Conservation (phyloP, 108 stramenopile genomes). For the Skeletonema potamos region DNA sequence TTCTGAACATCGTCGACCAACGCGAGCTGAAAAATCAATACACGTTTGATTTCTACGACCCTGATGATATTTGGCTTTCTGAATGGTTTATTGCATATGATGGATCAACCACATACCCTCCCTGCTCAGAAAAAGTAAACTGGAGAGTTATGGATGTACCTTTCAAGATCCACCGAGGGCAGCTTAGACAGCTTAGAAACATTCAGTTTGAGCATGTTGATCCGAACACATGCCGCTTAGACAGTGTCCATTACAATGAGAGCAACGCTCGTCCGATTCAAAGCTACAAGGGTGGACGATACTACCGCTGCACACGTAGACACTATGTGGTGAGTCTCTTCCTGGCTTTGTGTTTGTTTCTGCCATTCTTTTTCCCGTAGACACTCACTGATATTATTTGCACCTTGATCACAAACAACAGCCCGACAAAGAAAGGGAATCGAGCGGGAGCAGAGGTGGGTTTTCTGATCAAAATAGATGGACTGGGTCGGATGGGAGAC, state of each 20-base stretch:
- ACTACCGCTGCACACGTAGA: constrained; percentile 27
- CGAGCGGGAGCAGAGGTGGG: neutral
- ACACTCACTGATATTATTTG: too few relatives aligned
- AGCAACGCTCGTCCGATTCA: constrained; percentile 75
- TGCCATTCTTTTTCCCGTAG: too few relatives aligned
- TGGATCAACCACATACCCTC: constrained; percentile 84
- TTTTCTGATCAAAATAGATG: neutral
- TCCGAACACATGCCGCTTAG: constrained; percentile 53
- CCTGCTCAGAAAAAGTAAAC: constrained; percentile 74
- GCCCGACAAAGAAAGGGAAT: neutral
- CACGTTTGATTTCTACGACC: constrained; percentile 18
- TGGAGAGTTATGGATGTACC: constrained; percentile 80
- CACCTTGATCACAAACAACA: neutral
- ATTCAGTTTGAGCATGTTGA: constrained; percentile 74
- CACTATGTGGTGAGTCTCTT: constrained; percentile 20
- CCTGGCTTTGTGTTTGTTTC: too few relatives aligned
- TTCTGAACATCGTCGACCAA: constrained; percentile 13
- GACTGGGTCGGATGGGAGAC: neutral
- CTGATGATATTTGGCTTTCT: constrained; percentile 10
- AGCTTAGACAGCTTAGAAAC: constrained; percentile 69
- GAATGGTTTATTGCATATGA: constrained; percentile 75
- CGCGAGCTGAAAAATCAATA: neutral
- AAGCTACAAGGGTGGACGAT: constrained; percentile 14
- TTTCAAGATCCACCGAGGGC: constrained; percentile 55
- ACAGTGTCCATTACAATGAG: constrained; percentile 66